A percentile compares a stretch with the other conserved stretches of the same genome.
Conservation (phyloP, 2,329 filamentous ascomycete species). For the Lasiodiplodia sp. region DNA sequence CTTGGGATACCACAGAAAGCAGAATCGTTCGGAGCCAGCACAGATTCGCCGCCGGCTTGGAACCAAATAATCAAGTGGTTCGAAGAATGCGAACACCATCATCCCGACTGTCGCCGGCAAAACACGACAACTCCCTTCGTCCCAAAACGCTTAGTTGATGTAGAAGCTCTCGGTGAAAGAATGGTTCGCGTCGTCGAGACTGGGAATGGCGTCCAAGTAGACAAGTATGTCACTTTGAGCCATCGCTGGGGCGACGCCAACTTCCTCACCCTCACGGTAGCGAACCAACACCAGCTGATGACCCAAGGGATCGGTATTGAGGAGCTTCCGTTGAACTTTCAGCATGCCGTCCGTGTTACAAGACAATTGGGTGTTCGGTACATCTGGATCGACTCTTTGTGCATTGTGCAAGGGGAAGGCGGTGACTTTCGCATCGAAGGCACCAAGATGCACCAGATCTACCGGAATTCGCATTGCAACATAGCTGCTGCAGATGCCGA, state of each 20-base stretch:
- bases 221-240: background rate
- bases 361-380: slow-evolving; percentile 29
- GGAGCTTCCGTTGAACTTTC: background rate
- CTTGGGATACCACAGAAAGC: background rate
- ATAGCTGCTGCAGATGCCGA: slow-evolving; percentile 38
- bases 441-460: slow-evolving; percentile 39
- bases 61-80: background rate
- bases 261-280: background rate
- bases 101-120: background rate
- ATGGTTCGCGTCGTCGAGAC: background rate
- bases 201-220: background rate
- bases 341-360: background rate
- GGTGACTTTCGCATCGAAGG: slow-evolving; percentile 37
- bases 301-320: background rate
- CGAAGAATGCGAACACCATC: background rate
- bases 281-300: background rate
- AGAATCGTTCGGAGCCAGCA: background rate
- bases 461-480: slow-evolving; percentile 41
- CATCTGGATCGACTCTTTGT: slow-evolving; percentile 35
- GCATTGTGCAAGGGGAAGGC: slow-evolving; percentile 30
- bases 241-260: background rate
- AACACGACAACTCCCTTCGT: background rate
- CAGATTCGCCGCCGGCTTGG: background rate
- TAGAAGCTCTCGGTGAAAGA: background rate
- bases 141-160: background rate